phyloP scores from a whole-genome alignment of 805 yeast species.

The Blastobotrys americana region DNA sequence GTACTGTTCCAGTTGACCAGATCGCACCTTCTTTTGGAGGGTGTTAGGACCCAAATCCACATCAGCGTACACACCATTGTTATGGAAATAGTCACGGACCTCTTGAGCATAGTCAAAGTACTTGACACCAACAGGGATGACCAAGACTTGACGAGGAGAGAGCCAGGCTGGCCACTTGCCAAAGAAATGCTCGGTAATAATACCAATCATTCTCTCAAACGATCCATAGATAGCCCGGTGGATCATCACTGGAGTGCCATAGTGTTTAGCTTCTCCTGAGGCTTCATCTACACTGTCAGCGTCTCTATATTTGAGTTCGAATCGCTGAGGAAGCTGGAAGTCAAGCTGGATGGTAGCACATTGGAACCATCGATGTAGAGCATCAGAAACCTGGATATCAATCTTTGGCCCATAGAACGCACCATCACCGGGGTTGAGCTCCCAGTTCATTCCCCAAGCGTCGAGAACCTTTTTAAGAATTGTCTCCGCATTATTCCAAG shows the following conservation, averaged over 20 bases:
- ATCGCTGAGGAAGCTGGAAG: conserved; percentile 95
- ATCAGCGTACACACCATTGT: conserved; percentile 81
- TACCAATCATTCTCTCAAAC: conserved; percentile 98
- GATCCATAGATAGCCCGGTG: conserved; percentile 98
- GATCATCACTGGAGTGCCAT: conserved; percentile 93
- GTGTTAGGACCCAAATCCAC: conserved; percentile 94
- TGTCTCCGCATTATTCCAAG: conserved; percentile 88
- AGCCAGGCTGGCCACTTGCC: conserved; percentile 99
- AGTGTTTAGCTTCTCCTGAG: conserved; percentile 27
- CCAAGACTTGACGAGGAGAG: conserved; percentile 96
- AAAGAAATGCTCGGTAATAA: conserved; percentile 93
- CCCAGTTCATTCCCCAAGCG: conserved; percentile 87
- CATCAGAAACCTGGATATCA: conserved; percentile 92
- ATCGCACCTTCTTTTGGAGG: conserved; percentile 95
- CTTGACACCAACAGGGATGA: conserved; percentile 94
- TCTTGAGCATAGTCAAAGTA: conserved; percentile 84
- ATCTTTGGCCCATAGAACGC: conserved; percentile 97
- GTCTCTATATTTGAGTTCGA: conserved; percentile 76
- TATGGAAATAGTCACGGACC: conserved; percentile 56
- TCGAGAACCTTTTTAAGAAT: conserved; percentile 78
- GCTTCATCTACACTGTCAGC: conserved; percentile 25
- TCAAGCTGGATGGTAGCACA: conserved; percentile 98
- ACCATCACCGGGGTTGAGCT: conserved; percentile 94
- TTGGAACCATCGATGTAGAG: conserved; percentile 94
- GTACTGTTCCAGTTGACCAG: conserved; percentile 88